A percentile compares a stretch with the other conserved stretches of the same genome.
These are phyloP conservation scores for Candida glaebosa DNA, from an alignment of 805 yeast species.

Conservation along the genomic window DNA sequence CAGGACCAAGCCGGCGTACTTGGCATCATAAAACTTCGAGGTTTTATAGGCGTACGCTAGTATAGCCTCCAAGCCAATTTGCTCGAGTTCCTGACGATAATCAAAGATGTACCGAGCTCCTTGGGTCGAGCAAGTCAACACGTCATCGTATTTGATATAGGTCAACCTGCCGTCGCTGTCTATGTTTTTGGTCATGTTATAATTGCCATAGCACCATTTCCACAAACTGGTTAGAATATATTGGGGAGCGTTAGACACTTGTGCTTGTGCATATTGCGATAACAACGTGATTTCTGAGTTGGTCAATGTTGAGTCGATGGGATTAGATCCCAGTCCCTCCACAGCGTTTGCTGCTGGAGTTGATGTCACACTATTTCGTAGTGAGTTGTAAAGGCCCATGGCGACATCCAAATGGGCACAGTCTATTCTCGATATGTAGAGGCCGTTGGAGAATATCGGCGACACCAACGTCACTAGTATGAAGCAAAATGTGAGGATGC, in stretches of 20 bases:
- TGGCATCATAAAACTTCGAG: slow-evolving; percentile 9
- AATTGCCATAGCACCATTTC: slow-evolving; percentile 46
- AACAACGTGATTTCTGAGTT: slow-evolving; percentile 47
- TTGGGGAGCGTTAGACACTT: slow-evolving; percentile 49
- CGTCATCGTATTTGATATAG: slow-evolving; percentile 14
- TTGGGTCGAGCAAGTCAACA: slow-evolving; percentile 19
- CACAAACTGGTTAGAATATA: slow-evolving; percentile 37
- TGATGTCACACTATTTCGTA: slow-evolving; percentile 32
- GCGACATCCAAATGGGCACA: slow-evolving; percentile 54
- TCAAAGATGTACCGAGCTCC: slow-evolving; percentile 33
- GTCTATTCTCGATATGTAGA: slow-evolving; percentile 38
- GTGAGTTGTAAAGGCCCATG: slow-evolving; percentile 46
- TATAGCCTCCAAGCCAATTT: slow-evolving; percentile 40
- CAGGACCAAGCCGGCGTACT: slow-evolving; percentile 12
- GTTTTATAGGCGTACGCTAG: slow-evolving; percentile 46
- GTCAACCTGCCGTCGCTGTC: slow-evolving; percentile 13
- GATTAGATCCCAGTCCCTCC: slow-evolving; percentile 9
- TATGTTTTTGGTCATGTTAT: slow-evolving; percentile 18
- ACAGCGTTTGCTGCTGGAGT: slow-evolving; percentile 14
- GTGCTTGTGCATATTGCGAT: slow-evolving; percentile 42
- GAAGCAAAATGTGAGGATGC: slow-evolving; percentile 14
- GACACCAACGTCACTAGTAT: slow-evolving; percentile 22
- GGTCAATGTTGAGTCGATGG: slow-evolving; percentile 36
- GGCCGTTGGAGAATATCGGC: slow-evolving; percentile 17
- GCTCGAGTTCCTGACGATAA: slow-evolving; percentile 38